A percentile compares a stretch with the other conserved stretches of the same genome.
Evolutionary conservation across 108 stramenopile genomes (phyloP).

Genomic region (Discostella pseudostelligera): DNA sequence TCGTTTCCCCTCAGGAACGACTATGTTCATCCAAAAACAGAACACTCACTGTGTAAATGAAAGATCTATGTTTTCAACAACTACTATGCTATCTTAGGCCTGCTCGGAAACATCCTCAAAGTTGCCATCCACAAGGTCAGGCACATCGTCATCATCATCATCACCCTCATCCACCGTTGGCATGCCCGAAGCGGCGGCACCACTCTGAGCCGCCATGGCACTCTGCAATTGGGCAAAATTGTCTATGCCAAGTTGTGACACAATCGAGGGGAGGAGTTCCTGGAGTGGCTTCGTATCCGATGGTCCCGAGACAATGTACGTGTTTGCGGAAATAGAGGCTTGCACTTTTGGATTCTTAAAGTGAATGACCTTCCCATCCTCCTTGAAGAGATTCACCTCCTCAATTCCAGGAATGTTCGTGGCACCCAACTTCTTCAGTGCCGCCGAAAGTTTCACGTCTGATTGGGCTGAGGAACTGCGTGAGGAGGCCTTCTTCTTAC

Average conservation of each 20-base stretch:
- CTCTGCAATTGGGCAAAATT: constrained; percentile 84
- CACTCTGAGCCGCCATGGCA: constrained; percentile 60
- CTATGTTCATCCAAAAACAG: too few relatives aligned
- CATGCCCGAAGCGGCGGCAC: constrained; percentile 19
- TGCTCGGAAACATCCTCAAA: constrained; percentile 90
- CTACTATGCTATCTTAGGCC: constrained; percentile 5
- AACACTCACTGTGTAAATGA: too few relatives aligned
- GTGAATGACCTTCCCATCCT: constrained; percentile 96
- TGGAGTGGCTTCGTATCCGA: constrained; percentile 92
- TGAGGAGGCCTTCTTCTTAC: constrained; percentile 92
- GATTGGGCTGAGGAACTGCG: constrained; percentile 85
- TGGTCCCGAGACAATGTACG: constrained; percentile 93
- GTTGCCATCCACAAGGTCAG: constrained; percentile 95
- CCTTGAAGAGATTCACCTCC: constrained; percentile 98
- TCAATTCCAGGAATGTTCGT: constrained; percentile 98
- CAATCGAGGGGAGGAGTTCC: constrained; percentile 93
- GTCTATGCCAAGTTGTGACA: constrained; percentile 95
- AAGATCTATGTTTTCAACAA: constrained; percentile 16
- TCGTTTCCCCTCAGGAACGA: too few relatives aligned
- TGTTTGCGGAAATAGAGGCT: constrained; percentile 95
- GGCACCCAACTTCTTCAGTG: constrained; percentile 95
- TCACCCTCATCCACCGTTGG: constrained; percentile 61
- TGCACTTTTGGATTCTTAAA: constrained; percentile 96
- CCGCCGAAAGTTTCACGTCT: constrained; percentile 90
- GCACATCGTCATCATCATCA: constrained; percentile 93